Base-by-base conservation (phyloP, 2,329 filamentous ascomycete species). In the Pseudogymnoascus sp. region DNA sequence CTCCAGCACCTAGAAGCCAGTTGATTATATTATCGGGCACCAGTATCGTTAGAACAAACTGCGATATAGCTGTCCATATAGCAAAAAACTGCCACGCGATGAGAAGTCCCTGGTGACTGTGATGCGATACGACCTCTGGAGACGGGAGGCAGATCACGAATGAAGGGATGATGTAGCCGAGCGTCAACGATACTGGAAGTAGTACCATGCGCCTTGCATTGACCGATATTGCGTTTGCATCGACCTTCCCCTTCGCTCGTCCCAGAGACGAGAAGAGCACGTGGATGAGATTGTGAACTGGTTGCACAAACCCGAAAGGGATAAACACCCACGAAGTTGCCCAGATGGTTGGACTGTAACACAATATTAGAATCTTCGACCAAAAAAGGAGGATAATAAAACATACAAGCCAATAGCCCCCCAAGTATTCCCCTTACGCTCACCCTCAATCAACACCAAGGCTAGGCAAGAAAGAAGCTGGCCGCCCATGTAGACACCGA, bases 21-120 rank as follows among this genome's bases (percentile, higher is more conserved):
- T 54, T 31, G 47, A 31, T 54, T 16, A 0, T 31, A 31, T 31
- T 54, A 16, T 31, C 47, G 23, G 47, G 16, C 11, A 54, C 14
- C 23, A 54, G 23, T 31, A 4, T 16, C 16, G 26, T 54, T 31
- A 76, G 67, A 1, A 71, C 18, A 2, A 68, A 73, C 4, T 77
- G 75, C n/a, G 77, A 66, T 10, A 80, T 61, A 3, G 75, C 75
- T 5, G 80, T 75, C 69, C 76, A 79, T 16, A 80, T 68, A 0
- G 81, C 79, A 71, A 81, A 83, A 3, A 76, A 71, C 66, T 83
- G 80, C 79, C 81, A 83, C 54, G 79, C 66, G 1, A 78, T 78
- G 26, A 81, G 78, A 63, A 77, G 75, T 21, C 73, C 72, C 67
- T 83, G 80, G 66, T 80, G 81, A 11, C 73, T 71, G n/a, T 75